Evolutionary conservation across 2,329 filamentous ascomycete genomes (phyloP).

Genomic region (Penicillium sp.): DNA sequence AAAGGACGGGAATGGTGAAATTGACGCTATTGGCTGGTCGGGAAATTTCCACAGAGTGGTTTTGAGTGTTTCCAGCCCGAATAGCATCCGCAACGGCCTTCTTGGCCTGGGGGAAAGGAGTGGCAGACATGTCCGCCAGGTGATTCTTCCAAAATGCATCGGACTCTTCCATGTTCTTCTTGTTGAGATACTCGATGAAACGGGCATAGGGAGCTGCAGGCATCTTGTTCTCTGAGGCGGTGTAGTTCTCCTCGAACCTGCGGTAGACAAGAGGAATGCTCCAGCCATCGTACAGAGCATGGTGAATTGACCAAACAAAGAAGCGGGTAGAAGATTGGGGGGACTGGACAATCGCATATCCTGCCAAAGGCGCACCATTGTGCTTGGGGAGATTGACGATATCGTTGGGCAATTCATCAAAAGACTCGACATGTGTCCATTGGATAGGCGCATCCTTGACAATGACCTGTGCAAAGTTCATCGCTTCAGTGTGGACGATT

Average conservation of each 20-base stretch:
- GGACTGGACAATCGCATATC: slow-evolving; percentile 42
- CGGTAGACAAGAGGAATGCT: slow-evolving; percentile 44
- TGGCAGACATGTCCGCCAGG: slow-evolving; percentile 31
- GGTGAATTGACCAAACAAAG: slow-evolving; percentile 56
- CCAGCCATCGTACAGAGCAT: slow-evolving; percentile 58
- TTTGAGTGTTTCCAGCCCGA: slow-evolving; percentile 32
- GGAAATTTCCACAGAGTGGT: slow-evolving; percentile 30
- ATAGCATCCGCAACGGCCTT: slow-evolving; percentile 25
- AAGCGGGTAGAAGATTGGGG: slow-evolving; percentile 33
- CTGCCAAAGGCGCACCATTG: slow-evolving; percentile 41
- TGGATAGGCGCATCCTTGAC: slow-evolving; percentile 39
- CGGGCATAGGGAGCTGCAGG: slow-evolving; percentile 31
- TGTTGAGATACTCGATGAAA: slow-evolving; percentile 39
- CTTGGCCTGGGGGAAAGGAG: slow-evolving; percentile 36
- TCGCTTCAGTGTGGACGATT: slow-evolving; percentile 45
- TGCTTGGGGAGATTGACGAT: slow-evolving; percentile 34
- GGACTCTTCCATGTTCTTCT: slow-evolving; percentile 32
- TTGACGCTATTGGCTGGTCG: slow-evolving; percentile 26
- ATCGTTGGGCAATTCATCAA: slow-evolving; percentile 34
- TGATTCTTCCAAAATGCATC: slow-evolving; percentile 41
- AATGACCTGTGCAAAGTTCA: slow-evolving; percentile 48
- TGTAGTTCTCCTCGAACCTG: slow-evolving; percentile 44
- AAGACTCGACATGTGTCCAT: slow-evolving; percentile 38
- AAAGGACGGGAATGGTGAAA: slow-evolving; percentile 53
- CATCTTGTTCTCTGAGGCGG: slow-evolving; percentile 13